Base-by-base conservation (phyloP, 2,329 filamentous ascomycete genomes). In the Samsoniella hepiali region DNA sequence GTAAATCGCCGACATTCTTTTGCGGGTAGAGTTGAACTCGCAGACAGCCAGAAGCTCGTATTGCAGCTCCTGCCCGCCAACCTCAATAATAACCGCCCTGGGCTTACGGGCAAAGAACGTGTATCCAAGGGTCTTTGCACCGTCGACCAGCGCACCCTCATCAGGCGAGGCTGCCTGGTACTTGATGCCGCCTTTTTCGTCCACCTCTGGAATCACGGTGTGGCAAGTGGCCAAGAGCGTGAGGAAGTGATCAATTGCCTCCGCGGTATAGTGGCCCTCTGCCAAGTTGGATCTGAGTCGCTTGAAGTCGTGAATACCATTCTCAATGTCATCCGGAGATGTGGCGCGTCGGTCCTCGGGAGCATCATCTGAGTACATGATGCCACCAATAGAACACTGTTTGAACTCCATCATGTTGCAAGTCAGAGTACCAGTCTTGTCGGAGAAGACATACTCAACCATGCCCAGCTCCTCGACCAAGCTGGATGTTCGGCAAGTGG, bases 331-430 rank as follows among this genome's bases (percentile, higher is more conserved):
- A 71, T 96, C 92, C 68, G 91, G 85, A n/a, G 88, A 81, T 1
- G 88, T 90, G 1, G 92, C 89, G 69, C 91, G 86, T 63, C 92
- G 87, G 73, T 99, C 95, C 75, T 99, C 95, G 0, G 95, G 90
- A 1, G 98, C 88, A 50, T 94, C 91, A 61, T 95, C 93, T 13
- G 91, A 90, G 72, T 99, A 99, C 77, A 97, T 94, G 60, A 98
- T 88, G 32, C 95, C 95, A 32, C 87, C 91, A 72, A 99, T 98
- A 0, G 91, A 90, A 71, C 91, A 96, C 76, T 98, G 93, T 73
- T 93, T 93, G 76, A 98, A 99, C 75, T 98, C 94, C 95, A 99
- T 98, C 83, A 92, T 88, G 73, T 98, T 98, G 78, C 93, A 96
- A n/a, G 94, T 98, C 71, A 98, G 80, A 4, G 94, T 98, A 50